These are phyloP conservation scores for Aspergillus thermomutatus DNA, from an alignment of 2,329 filamentous ascomycete genomes.

Conservation along the genomic window DNA sequence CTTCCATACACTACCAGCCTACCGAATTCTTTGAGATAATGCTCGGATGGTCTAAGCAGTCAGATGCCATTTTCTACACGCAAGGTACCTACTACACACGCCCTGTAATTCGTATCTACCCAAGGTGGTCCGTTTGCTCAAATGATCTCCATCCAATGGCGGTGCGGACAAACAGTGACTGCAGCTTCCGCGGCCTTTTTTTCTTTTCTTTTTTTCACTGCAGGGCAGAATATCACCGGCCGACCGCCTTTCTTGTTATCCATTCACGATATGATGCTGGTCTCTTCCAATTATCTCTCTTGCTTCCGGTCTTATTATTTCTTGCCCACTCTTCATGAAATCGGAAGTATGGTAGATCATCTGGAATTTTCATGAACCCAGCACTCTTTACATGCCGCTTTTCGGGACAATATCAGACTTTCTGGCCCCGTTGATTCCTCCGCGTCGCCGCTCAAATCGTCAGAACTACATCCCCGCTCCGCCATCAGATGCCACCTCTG, in stretches of 20 bases:
- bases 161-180: conserved; percentile 1
- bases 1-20: background rate
- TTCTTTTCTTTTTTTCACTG: background rate
- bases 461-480: conserved; percentile 4
- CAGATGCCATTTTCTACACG: background rate
- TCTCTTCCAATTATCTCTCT: background rate
- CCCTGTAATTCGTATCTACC: background rate
- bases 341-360: background rate
- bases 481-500: conserved; percentile 23
- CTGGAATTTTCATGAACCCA: conserved; percentile 5
- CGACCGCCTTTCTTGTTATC: conserved; percentile 19
- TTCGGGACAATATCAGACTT: conserved; percentile 14
- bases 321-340: background rate
- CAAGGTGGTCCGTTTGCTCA: background rate
- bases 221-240: conserved; percentile 1
- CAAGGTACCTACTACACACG: background rate
- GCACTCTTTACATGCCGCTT: conserved; percentile 18
- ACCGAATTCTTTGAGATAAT: background rate
- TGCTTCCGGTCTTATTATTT: background rate
- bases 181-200: conserved; percentile 1
- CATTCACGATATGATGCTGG: background rate
- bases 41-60: background rate
- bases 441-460: background rate
- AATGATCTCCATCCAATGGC: background rate
- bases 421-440: conserved; percentile 8